A percentile compares a stretch with the other conserved stretches of the same genome.
These are phyloP conservation scores for Hymenoscyphus repandus DNA, from an alignment of 2,329 filamentous ascomycete species.

Conservation along the genomic window DNA sequence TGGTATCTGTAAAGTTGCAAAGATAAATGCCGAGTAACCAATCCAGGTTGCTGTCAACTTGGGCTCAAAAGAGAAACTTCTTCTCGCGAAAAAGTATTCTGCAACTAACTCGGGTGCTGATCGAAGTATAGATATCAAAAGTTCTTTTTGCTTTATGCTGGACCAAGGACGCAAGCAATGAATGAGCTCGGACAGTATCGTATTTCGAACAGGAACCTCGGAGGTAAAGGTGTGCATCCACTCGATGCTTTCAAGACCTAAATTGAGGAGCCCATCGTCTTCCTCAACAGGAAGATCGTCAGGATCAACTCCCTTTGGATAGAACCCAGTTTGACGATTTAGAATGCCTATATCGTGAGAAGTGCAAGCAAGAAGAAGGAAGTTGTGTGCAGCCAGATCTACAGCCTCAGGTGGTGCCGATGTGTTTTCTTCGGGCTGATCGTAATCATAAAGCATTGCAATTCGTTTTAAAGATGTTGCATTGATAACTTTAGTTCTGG, in stretches of 20 bases:
- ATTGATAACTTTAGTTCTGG: slow-evolving; percentile 73
- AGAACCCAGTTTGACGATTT: slow-evolving; percentile 74
- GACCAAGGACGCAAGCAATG: slow-evolving; percentile 79
- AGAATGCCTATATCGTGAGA: slow-evolving; percentile 67
- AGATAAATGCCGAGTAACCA: slow-evolving; percentile 84
- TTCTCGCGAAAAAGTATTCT: slow-evolving; percentile 78
- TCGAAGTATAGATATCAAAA: slow-evolving; percentile 74
- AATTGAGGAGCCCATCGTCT: slow-evolving; percentile 47
- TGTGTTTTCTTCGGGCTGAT: slow-evolving; percentile 42
- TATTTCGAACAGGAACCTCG: slow-evolving; percentile 71
- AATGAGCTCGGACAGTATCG: slow-evolving; percentile 71
- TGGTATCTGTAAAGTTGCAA: slow-evolving; percentile 70
- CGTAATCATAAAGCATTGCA: slow-evolving; percentile 63
- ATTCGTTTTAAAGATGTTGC: slow-evolving; percentile 69
- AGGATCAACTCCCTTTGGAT: slow-evolving; percentile 64
- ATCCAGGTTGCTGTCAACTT: slow-evolving; percentile 94
- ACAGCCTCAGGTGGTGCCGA: slow-evolving; percentile 46
- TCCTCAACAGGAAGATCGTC: slow-evolving; percentile 44
- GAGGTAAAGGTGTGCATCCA: slow-evolving; percentile 64
- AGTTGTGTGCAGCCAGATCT: slow-evolving; percentile 65
- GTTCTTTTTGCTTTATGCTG: slow-evolving; percentile 72
- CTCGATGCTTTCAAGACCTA: slow-evolving; percentile 64
- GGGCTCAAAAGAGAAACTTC: slow-evolving; percentile 79
- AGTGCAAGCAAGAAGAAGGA: slow-evolving; percentile 72
- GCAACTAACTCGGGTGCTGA: slow-evolving; percentile 81